A percentile compares a stretch with the other conserved stretches of the same genome.
Evolutionary conservation across 176 grass and related monocot species (phyloP).

Genomic region (Avena sativa): DNA sequence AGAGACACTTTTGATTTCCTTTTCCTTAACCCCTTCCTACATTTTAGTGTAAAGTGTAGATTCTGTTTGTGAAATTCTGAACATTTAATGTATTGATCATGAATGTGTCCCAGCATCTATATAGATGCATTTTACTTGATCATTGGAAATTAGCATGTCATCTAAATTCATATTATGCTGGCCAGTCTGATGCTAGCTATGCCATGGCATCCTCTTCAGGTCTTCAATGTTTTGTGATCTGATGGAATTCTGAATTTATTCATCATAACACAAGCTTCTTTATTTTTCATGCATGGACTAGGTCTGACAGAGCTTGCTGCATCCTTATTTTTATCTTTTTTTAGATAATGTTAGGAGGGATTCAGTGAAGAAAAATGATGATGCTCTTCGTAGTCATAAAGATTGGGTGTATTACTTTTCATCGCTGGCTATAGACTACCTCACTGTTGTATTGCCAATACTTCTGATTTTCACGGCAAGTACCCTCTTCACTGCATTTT

Average conservation of each 20-base stretch:
- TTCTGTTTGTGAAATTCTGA: not conserved
- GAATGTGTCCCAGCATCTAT: not conserved
- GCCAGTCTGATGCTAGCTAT: not conserved
- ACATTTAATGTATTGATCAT: conserved; percentile 24
- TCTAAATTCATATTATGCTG: not conserved
- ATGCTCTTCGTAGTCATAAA: conserved; percentile 46
- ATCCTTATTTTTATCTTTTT: conserved; percentile 39
- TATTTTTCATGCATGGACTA: conserved; percentile 30
- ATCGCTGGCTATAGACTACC: conserved; percentile 62
- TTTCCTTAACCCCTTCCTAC: not conserved
- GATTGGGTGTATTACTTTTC: conserved; percentile 55
- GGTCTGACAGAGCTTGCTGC: conserved; percentile 22
- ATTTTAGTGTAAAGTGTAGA: not conserved
- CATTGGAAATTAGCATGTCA: not conserved
- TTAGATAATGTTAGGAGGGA: conserved; percentile 50
- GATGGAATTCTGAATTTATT: conserved; percentile 10
- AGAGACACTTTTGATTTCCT: conserved; percentile 22
- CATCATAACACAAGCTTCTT: not conserved
- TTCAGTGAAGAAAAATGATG: conserved; percentile 62
- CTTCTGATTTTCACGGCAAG: conserved; percentile 86
- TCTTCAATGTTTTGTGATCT: conserved; percentile 7
- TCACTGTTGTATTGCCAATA: conserved; percentile 73
- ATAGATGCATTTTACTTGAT: not conserved
- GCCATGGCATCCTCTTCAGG: not conserved
- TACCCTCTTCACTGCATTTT: conserved; percentile 20